Base-by-base conservation (phyloP, 441 rosid species). In the Biscutella auriculata region DNA sequence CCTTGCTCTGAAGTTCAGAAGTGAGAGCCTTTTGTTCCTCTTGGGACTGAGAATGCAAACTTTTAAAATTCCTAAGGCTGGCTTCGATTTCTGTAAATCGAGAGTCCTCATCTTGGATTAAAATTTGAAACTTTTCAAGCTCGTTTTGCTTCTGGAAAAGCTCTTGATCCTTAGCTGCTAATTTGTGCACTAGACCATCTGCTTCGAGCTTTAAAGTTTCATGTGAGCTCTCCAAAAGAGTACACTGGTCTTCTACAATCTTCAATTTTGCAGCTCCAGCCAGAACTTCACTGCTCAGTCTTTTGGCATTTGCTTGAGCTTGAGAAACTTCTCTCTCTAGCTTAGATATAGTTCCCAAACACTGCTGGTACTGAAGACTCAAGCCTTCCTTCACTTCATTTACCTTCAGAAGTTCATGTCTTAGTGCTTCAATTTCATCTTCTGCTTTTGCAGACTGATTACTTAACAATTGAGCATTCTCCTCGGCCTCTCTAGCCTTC, bases 121-220 rank as follows among this genome's bases (percentile, higher is more conserved):
- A 66, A 49, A 39, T 44, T 63, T 84, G 85, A 70, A 90, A 82
- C 58, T 73, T 88, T 63, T 72, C 81, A 65, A 90, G 67, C 67
- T 88, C 86, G 30, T 67, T 70, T 41, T 78, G 87, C 78, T 82
- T 88, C 73, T 73, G 74, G 9, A 60, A 70, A 52, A 90, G 84
- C 66, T 90, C 77, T 65, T 71, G 75, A 75, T 94, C 96, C 74
- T 86, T 90, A 37, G 61, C 61, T 57, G 83, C 80, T 68, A 90
- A 77, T 75, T 72, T 81, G 58, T 76, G 76, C 1, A 77, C 73
- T 67, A 90, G 77, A 79, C 68, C 69, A 37, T 83, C 86, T 16
- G 95, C 92, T 73, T 86, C 87, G 26, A 66, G 42, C 71, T 76
- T 83, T 52, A 95, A 75, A 64, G 80, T 72, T 52, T 78, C 82